These are phyloP conservation scores for Dryadomyces sulphureus DNA, from an alignment of 2,329 filamentous ascomycete genomes.

Conservation along the genomic window DNA sequence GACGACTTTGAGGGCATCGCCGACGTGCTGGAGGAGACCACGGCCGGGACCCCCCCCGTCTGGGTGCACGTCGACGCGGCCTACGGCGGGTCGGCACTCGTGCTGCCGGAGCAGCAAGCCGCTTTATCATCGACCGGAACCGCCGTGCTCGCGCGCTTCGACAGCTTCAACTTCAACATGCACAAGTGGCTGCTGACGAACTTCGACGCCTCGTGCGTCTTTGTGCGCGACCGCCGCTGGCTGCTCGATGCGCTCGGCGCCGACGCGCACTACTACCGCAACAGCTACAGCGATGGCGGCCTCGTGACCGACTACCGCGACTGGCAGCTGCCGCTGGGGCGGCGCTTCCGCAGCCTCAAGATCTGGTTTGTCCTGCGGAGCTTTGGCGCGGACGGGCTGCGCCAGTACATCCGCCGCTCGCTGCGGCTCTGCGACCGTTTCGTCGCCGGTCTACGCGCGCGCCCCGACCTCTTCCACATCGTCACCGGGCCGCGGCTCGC, in stretches of 20 bases:
- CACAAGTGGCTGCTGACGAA: constrained; percentile 96
- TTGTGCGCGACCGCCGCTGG: constrained; percentile 57
- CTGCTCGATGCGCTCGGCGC: constrained; percentile 67
- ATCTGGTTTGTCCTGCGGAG: constrained; percentile 87
- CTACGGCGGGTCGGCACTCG: constrained; percentile 74
- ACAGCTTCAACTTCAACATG: constrained; percentile 91
- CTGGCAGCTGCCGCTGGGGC: constrained; percentile 89
- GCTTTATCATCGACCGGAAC: constrained; percentile 9
- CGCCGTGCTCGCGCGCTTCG: constrained; percentile 53
- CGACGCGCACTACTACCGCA: constrained; percentile 53
- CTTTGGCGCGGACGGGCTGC: constrained; percentile 60
- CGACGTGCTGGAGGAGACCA: constrained; percentile 23
- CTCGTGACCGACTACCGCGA: constrained; percentile 90
- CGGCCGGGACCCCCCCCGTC: constrained; percentile 28
- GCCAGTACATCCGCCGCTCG: constrained; percentile 55
- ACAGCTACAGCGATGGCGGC: constrained; percentile 64
- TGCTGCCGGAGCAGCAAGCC: constrained; percentile 62
- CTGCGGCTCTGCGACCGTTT: constrained; percentile 59
- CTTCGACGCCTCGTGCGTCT: constrained; percentile 75
- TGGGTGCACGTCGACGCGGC: constrained; percentile 94
- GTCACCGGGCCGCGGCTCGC: constrained; percentile 63
- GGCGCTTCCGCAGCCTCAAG: constrained; percentile 78
- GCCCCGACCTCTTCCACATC: constrained; percentile 48
- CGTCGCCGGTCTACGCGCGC: constrained; percentile 40
- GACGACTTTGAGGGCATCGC: constrained; percentile 66